Conservation (phyloP, 176 grass and related monocot genomes). For the Guadua angustifolia region DNA sequence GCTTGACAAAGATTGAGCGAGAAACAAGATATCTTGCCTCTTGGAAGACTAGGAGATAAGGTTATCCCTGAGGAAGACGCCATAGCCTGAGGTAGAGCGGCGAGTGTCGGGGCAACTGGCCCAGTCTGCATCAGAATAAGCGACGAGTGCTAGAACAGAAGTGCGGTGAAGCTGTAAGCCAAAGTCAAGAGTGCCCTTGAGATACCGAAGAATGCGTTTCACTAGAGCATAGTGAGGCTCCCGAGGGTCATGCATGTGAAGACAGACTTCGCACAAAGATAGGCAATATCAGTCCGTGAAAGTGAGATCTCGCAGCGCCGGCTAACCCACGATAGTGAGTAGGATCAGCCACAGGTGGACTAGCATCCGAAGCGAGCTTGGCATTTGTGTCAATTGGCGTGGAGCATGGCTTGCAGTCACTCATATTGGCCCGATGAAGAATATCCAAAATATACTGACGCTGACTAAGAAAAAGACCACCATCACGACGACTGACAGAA, state of each 20-base stretch:
- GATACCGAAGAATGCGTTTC: not conserved
- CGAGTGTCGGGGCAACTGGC: not conserved
- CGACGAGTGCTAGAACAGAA: rapidly evolving
- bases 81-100: not conserved
- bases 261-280: too few relatives aligned
- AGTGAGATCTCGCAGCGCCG: not conserved
- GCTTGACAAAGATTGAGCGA: not conserved
- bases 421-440: not conserved
- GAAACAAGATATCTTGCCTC: not conserved
- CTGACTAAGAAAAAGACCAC: not conserved
- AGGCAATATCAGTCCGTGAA: not conserved
- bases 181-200: not conserved
- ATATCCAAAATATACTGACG: not conserved
- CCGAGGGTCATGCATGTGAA: not conserved
- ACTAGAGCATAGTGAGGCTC: not conserved
- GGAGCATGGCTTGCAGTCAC: not conserved
- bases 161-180: not conserved
- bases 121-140: not conserved
- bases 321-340: not conserved
- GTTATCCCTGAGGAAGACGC: not conserved
- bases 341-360: not conserved
- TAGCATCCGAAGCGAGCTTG: not conserved
- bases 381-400: not conserved
- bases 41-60: not conserved
- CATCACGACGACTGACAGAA: not conserved